Evolutionary conservation across 495 filamentous ascomycete species (phyloP).

Genomic region (Neurospora sp.): DNA sequence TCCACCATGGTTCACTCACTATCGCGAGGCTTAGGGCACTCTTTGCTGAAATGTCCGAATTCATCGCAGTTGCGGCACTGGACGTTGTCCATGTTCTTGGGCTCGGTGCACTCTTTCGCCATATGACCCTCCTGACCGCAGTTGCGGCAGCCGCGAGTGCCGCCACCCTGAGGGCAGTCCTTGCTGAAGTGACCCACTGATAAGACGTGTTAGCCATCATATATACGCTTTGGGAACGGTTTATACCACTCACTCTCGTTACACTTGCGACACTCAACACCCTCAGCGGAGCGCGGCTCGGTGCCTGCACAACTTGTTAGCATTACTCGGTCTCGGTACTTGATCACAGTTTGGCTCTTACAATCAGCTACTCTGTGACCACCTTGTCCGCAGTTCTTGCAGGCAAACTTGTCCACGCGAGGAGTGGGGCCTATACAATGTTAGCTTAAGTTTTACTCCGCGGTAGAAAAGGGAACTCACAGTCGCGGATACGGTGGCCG

Average conservation of each 20-base stretch:
- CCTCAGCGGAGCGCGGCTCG: constrained; percentile 59
- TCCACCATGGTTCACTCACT: constrained; percentile 33
- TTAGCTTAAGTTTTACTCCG: constrained; percentile 16
- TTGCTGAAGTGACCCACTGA: constrained; percentile 73
- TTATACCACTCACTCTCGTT: constrained; percentile 43
- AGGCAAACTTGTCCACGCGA: constrained; percentile 51
- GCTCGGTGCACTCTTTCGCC: constrained; percentile 36
- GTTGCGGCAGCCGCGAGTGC: constrained; percentile 51
- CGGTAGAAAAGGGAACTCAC: constrained; percentile 29
- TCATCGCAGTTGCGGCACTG: constrained; percentile 70
- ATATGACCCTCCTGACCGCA: constrained; percentile 64
- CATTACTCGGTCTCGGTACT: background rate
- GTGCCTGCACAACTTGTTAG: constrained; percentile 35
- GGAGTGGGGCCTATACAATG: constrained; percentile 33
- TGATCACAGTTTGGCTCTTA: constrained; percentile 10
- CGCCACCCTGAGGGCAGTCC: constrained; percentile 60
- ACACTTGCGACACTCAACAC: constrained; percentile 76
- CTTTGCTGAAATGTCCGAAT: constrained; percentile 59
- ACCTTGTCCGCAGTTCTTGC: constrained; percentile 65
- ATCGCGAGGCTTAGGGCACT: constrained; percentile 70
- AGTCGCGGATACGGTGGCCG: constrained; percentile 65
- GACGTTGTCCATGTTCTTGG: constrained; percentile 55
- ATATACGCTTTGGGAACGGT: background rate
- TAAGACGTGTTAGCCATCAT: constrained; percentile 7
- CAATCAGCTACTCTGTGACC: constrained; percentile 36